phyloP scores from a whole-genome alignment of 208 protist species.

The Crithidia fasciculata region DNA sequence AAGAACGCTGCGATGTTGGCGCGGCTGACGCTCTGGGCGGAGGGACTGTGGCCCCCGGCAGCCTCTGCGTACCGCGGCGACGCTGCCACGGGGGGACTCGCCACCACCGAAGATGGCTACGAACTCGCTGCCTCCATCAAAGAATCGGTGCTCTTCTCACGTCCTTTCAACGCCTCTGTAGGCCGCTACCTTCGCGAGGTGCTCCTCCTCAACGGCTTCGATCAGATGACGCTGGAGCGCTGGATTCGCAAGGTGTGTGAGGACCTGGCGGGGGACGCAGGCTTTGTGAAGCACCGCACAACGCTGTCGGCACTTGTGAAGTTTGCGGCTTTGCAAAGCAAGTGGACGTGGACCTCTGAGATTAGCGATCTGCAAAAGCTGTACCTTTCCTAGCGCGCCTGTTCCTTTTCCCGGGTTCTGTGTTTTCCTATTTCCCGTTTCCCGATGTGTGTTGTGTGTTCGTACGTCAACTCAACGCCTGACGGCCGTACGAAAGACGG shows the following conservation, averaged over 20 bases:
- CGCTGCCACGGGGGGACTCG: neutral
- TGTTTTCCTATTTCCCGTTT: too few species aligned
- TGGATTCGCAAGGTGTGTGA: conserved; percentile 45
- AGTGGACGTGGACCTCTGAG: conserved; percentile 28
- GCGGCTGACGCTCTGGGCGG: conserved; percentile 44
- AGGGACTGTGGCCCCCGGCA: conserved; percentile 21
- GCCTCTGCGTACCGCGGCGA: neutral
- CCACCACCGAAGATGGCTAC: neutral
- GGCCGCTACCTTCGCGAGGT: conserved; percentile 69
- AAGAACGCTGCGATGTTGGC: conserved; percentile 54
- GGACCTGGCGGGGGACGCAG: conserved; percentile 3
- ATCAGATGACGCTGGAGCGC: conserved; percentile 34
- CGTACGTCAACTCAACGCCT: neutral
- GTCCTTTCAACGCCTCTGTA: conserved; percentile 43
- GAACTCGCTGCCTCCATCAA: conserved; percentile 32
- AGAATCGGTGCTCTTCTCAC: conserved; percentile 37
- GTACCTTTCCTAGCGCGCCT: neutral
- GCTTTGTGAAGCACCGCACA: conserved; percentile 21
- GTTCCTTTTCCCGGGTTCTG: too few species aligned
- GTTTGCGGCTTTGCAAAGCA: conserved; percentile 45
- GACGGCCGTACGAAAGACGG: neutral
- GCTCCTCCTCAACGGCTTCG: conserved; percentile 37
- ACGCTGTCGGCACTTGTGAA: conserved; percentile 48
- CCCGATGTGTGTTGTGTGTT: neutral
- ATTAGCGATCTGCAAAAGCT: conserved; percentile 28